A percentile compares a stretch with the other conserved stretches of the same genome.
These are phyloP conservation scores for Pichia scutulata DNA, from an alignment of 805 yeast genomes.

Conservation along the genomic window DNA sequence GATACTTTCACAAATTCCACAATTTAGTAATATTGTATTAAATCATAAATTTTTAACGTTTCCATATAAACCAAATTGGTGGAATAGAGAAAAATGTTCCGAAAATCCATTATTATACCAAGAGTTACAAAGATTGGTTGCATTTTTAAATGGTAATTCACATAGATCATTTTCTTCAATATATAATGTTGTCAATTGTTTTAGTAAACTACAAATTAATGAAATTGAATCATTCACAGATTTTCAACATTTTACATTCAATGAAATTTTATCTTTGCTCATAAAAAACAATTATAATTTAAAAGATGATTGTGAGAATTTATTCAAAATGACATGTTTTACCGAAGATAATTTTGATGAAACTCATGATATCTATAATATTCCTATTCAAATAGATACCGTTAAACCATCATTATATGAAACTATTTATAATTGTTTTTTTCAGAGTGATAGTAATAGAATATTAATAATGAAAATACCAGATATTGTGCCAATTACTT, in stretches of 20 bases:
- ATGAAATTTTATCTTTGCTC: constrained; percentile 17
- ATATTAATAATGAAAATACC: constrained; percentile 20
- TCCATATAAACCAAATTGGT: constrained; percentile 35
- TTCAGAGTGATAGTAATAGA: constrained; percentile 20
- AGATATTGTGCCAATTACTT: constrained; percentile 29
- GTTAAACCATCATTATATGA: constrained; percentile 25
- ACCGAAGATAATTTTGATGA: constrained; percentile 10
- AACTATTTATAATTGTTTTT: constrained; percentile 27
- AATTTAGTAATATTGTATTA: constrained; percentile 27
- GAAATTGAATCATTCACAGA: constrained; percentile 26
- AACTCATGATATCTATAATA: constrained; percentile 17
- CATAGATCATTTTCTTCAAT: constrained; percentile 33
- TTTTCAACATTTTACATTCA: constrained; percentile 19
- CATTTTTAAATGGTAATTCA: constrained; percentile 30
- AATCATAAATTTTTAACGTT: constrained; percentile 27
- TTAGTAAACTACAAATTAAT: constrained; percentile 22
- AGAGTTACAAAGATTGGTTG: constrained; percentile 34
- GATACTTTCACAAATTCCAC: constrained; percentile 32
- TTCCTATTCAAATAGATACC: constrained; percentile 29
- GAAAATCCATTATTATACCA: constrained; percentile 23
- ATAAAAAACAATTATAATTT: constrained; percentile 11
- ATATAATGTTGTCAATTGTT: constrained; percentile 24
- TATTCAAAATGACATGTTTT: constrained; percentile 12
- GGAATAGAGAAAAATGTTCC: constrained; percentile 26
- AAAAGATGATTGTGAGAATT: constrained; percentile 9